Conservation (phyloP, 192 early-diverging fungal species). For the Linnemannia zychae region DNA sequence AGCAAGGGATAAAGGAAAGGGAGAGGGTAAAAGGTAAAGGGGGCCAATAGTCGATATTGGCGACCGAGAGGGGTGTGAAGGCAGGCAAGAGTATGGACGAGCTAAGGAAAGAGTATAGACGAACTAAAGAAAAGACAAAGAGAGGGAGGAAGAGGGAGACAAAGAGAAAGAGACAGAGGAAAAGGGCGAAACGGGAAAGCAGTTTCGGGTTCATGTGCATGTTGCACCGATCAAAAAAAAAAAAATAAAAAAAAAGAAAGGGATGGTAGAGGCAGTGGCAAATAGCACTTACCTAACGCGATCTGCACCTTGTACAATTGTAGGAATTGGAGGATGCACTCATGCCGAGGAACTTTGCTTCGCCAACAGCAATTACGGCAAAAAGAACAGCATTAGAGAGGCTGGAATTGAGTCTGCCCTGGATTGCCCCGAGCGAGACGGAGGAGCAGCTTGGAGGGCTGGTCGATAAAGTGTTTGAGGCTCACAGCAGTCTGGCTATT, state of each 20-base stretch:
- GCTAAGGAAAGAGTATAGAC: not conserved
- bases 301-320: not conserved
- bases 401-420: conserved; percentile 5
- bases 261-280: not conserved
- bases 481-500: not conserved
- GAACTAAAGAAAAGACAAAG: not conserved
- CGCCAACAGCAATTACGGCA: not conserved
- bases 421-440: conserved; percentile 1
- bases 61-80: not conserved
- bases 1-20: not conserved
- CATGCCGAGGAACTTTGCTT: not conserved
- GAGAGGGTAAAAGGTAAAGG: not conserved
- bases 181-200: conserved; percentile 3
- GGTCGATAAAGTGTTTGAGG: not conserved
- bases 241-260: no score
- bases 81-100: not conserved
- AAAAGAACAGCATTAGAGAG: conserved; percentile 5
- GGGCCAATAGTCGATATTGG: not conserved
- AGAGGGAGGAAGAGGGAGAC: not conserved
- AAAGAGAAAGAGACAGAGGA: not conserved
- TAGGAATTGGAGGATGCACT: conserved; percentile 12
- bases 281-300: no score
- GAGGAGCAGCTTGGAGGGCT: not conserved
- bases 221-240: not conserved
- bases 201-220: not conserved